phyloP scores from a whole-genome alignment of 805 yeast genomes.

The Yarrowia phangngaensis region DNA sequence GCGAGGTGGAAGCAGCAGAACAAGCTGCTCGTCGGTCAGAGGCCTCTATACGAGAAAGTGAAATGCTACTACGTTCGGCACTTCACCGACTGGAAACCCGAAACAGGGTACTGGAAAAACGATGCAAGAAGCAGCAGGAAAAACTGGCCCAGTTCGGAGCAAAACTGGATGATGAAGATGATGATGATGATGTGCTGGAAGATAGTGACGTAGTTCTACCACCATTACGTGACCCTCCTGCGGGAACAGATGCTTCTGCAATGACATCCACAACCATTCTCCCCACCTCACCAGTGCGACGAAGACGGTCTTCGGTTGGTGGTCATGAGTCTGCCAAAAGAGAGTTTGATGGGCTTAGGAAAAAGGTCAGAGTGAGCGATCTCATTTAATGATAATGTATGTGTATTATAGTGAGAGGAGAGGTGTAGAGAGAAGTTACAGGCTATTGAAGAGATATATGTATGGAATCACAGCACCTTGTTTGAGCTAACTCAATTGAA shows the following conservation, averaged over 20 bases:
- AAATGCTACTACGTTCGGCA: conserved; percentile 27
- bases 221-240: conserved; percentile 3
- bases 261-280: conserved; percentile 24
- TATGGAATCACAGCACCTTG: too few species aligned
- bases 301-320: conserved; percentile 19
- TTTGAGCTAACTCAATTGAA: too few species aligned
- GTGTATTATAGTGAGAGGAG: too few species aligned
- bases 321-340: conserved; percentile 21
- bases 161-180: conserved; percentile 10
- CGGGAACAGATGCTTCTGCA: neutral
- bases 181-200: conserved; percentile 15
- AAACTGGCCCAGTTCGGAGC: conserved; percentile 16
- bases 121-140: conserved; percentile 20
- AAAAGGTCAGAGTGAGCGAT: conserved; percentile 25
- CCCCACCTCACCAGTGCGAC: conserved; percentile 7
- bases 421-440: too few species aligned
- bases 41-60: conserved; percentile 34
- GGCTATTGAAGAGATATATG: too few species aligned
- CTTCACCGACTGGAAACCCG: conserved; percentile 28
- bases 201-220: conserved; percentile 18
- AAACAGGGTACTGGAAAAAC: conserved; percentile 10
- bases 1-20: conserved; percentile 62
- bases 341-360: conserved; percentile 21
- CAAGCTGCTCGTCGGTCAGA: conserved; percentile 38
- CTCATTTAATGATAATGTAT: too few species aligned